These are phyloP conservation scores for Alternaria triticimaculans DNA, from an alignment of 2,329 filamentous ascomycete genomes.

Conservation along the genomic window DNA sequence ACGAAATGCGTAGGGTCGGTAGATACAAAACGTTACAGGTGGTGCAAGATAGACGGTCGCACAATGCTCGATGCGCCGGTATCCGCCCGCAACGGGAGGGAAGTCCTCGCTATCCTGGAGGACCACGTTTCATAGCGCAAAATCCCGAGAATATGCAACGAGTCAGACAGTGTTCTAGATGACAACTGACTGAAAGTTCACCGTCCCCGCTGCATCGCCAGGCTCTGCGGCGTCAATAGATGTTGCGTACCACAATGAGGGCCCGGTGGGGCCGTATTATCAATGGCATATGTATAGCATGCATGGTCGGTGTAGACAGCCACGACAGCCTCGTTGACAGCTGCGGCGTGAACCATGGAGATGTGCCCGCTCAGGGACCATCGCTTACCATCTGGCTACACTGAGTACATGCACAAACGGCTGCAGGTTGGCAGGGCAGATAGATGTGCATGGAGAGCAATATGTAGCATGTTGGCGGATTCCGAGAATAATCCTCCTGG, in stretches of 20 bases:
- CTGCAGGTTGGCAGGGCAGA: slow-evolving; percentile 15
- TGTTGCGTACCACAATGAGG: neutral
- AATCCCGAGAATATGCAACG: slow-evolving; percentile 18
- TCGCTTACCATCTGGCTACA: slow-evolving; percentile 14
- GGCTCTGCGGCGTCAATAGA: slow-evolving; percentile 7
- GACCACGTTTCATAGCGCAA: slow-evolving; percentile 22
- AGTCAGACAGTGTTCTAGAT: slow-evolving; percentile 36
- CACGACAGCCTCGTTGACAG: slow-evolving; percentile 13
- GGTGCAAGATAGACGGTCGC: slow-evolving; percentile 16
- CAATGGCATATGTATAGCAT: neutral
- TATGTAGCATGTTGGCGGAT: slow-evolving; percentile 18
- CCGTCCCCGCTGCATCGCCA: slow-evolving; percentile 17
- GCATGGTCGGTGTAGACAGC: slow-evolving; percentile 4
- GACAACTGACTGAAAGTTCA: slow-evolving; percentile 14
- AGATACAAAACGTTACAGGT: slow-evolving; percentile 14
- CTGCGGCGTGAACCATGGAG: neutral
- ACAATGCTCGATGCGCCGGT: slow-evolving; percentile 21
- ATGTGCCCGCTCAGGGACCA: slow-evolving; percentile 5
- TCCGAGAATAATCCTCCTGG: slow-evolving; percentile 15
- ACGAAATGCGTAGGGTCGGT: neutral
- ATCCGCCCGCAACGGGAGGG: slow-evolving; percentile 20
- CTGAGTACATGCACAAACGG: slow-evolving; percentile 23
- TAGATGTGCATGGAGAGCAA: slow-evolving; percentile 14
- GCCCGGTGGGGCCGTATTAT: slow-evolving; percentile 5
- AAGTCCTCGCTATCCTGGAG: slow-evolving; percentile 16